These are phyloP conservation scores for Epichloe brachyelytri DNA, from an alignment of 2,329 filamentous ascomycete genomes.

Conservation along the genomic window DNA sequence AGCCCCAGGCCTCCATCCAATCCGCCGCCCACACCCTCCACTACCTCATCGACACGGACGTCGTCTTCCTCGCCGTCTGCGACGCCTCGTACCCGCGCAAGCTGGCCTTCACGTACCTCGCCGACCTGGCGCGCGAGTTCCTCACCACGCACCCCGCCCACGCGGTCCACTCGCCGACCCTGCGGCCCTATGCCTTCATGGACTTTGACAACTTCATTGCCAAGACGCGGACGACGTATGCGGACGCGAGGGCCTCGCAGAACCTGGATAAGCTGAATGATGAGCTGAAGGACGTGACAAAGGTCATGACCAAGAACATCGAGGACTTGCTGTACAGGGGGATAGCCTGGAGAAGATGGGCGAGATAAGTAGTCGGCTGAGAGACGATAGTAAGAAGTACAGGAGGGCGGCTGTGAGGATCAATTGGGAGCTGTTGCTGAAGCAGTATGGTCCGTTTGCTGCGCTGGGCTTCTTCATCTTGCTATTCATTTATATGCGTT, in stretches of 20 bases:
- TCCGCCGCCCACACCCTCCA: constrained; percentile 71
- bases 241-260: constrained; percentile 78
- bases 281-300: constrained; percentile 92
- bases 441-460: constrained; percentile 91
- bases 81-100: constrained; percentile 93
- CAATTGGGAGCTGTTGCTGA: constrained; percentile 93
- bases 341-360: constrained; percentile 96
- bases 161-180: constrained; percentile 59
- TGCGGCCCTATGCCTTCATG: constrained; percentile 92
- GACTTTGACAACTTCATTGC: constrained; percentile 97
- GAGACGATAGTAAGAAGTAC: constrained; percentile 93
- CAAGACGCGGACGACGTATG: constrained; percentile 85
- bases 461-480: constrained; percentile 71
- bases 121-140: constrained; percentile 86
- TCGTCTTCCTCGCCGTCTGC: constrained; percentile 90
- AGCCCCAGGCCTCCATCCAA: constrained; percentile 86
- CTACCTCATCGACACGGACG: constrained; percentile 71
- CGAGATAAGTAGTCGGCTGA: constrained; percentile 73
- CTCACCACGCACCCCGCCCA: constrained; percentile 63
- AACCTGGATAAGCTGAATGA: constrained; percentile 95
- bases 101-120: constrained; percentile 94
- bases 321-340: constrained; percentile 92
- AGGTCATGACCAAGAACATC: constrained; percentile 99
- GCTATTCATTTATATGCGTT: constrained; percentile 82
- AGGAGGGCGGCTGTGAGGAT: constrained; percentile 83